Base-by-base conservation (phyloP, 805 yeast genomes). In the Candida ulmi region DNA sequence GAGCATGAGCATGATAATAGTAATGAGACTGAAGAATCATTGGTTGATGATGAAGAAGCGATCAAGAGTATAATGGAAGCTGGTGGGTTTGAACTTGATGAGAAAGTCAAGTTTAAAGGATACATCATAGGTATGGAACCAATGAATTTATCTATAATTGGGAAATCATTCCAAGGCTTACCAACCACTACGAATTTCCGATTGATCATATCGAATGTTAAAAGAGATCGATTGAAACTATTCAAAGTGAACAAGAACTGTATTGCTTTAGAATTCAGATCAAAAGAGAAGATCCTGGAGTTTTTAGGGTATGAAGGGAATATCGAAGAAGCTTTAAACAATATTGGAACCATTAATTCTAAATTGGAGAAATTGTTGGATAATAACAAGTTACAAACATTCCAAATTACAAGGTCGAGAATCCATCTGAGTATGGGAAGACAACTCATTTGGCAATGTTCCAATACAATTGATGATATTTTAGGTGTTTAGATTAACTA, bases 91-190 rank as follows among this genome's bases (percentile, higher is more conserved):
- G n/a, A 21, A 9, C 5, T 24, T n/a, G 41, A 39, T 8, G 35
- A 24, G 6, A 3, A 25, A 2, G 13, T 38, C 6, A 17, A 21
- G 3, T 42, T 50, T 26, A 3, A 18, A 4, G 55, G 52, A 1
- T 48, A 38, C 17, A 33, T 43, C 2, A 33, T 48, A 24, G 51
- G 52, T 3, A 36, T 43, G 11, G 43, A 43, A 4, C 55, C 53
- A 13, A 15, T 13, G 0, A 32, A 40, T 19, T 32, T 45, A 11
- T 13, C 30, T 21, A 27, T 45, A 1, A 27, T 50, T 37, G 52
- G 51, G 3, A 41, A 31, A 15, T 30, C 53, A n/a, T 50, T 36
- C 21, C 26, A 45, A 3, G 39, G 40, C 4, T 17, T 39, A 11
- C 28, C 39, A 2, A 38, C 27, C 9, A 29, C 40, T 4, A 44